Evolutionary conservation across 768 basidiomycete species (phyloP).

Genomic region (Boletus tomentosulus): DNA sequence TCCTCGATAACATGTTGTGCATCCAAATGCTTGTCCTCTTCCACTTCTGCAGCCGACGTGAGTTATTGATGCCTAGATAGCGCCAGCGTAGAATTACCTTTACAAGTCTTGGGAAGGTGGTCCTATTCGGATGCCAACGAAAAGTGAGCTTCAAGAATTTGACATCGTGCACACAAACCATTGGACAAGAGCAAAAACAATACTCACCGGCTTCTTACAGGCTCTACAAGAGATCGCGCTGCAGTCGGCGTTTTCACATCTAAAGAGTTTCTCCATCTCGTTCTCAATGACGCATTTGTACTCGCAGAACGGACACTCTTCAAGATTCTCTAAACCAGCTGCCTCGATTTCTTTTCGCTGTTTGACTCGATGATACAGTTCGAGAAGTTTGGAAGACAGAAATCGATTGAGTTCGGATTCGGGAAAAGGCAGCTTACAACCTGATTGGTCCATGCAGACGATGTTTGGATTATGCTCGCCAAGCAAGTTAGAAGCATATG

Average conservation of each 20-base stretch:
- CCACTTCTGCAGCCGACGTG: constrained; percentile 48
- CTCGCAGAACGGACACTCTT: constrained; percentile 90
- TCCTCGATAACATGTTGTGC: constrained; percentile 81
- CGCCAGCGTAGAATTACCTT: constrained; percentile 42
- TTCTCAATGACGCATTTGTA: constrained; percentile 80
- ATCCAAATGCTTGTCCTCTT: constrained; percentile 70
- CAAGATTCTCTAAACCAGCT: constrained; percentile 74
- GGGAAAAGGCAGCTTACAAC: constrained; percentile 65
- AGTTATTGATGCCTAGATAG: background rate
- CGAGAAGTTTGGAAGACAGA: constrained; percentile 61
- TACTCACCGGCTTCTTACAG: constrained; percentile 68
- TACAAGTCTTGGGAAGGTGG: constrained; percentile 77
- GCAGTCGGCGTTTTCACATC: constrained; percentile 61
- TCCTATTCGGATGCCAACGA: constrained; percentile 41
- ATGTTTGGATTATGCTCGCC: constrained; percentile 59
- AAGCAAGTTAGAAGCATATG: constrained; percentile 65
- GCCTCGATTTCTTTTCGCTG: constrained; percentile 77
- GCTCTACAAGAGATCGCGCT: constrained; percentile 70
- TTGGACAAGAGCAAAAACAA: background rate
- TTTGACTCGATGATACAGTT: constrained; percentile 68
- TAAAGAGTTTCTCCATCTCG: constrained; percentile 54
- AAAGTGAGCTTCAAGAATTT: background rate
- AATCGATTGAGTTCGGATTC: constrained; percentile 65
- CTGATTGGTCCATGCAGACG: constrained; percentile 79
- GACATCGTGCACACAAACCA: background rate